Evolutionary conservation across 192 early-diverging fungal genomes (phyloP), one percentile per base, ranked within the genome.

Genomic region (Linderina pennispora): DNA sequence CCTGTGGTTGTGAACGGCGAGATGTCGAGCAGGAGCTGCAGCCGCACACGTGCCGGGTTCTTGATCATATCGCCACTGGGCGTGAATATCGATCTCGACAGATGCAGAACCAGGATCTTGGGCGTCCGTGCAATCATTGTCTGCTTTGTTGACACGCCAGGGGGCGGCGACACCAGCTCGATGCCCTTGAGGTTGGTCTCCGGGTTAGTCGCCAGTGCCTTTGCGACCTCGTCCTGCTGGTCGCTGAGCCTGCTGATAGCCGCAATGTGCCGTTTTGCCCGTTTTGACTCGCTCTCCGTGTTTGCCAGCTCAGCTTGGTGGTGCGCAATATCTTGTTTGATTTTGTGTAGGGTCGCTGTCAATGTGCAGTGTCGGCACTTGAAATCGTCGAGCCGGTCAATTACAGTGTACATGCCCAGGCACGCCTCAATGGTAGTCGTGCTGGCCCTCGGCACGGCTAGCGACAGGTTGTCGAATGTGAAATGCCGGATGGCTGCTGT

Each of bases 41-140:
- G 87, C 14, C 57, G 51, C 4, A 97, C 84, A 19, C 64, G 74
- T 24, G 83, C 79, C 7, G 84, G 69, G 60, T 94, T 95, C 65
- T 94, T 97, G 36, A 78, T 54, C n/a, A 57, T 58, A 48, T 70
- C 74, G 15, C 79, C 87, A 38, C 66, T 82, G 5, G 87, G 80
- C 42, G 81, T 49, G 56, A 74, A 91, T 25, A 94, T 77, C 5
- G 87, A 88, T 19, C 92, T 81, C 36, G 91, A 88, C 39, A 97
- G 77, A 43, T 94, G 92, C 23, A 95, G 74, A 44, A 82, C 84
- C 9, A 97, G 80, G 23, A 85, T 71, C 22, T 70, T 75, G 3
- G 94, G 94, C 2, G 91, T 77, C 21, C 85, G 82, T 6, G 89
- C 94, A 64, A 97, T 80, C 78, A 90, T 83, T 10, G 83, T 84